Percentiles rank a stretch among this genome's conserved stretches.
Conservation (phyloP, 352 stramenopile species). For the Halophytophthora polymorphica region DNA sequence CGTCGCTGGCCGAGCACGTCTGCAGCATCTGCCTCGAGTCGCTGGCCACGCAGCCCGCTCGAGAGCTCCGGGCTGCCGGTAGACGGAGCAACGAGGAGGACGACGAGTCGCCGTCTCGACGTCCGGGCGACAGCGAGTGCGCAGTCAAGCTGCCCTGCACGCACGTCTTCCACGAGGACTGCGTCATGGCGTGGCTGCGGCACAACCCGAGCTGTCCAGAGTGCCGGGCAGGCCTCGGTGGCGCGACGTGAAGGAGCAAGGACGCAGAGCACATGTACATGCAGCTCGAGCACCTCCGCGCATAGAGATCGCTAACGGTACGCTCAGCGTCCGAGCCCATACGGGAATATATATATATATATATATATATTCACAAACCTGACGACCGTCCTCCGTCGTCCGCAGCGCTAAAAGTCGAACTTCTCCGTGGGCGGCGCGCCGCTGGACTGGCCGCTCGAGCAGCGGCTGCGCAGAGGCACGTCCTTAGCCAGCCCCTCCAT, state of each 20-base stretch:
- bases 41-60: constrained; percentile 20
- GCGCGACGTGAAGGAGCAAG: constrained; percentile 2
- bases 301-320: too few relatives aligned
- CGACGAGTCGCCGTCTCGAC: not conserved
- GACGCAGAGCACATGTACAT: too few relatives aligned
- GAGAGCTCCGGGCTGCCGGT: constrained; percentile 11
- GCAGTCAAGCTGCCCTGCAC: constrained; percentile 46
- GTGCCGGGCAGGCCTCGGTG: constrained; percentile 41
- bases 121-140: constrained; percentile 13
- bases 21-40: constrained; percentile 64
- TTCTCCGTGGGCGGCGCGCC: too few relatives aligned
- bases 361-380: too few relatives aligned
- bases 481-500: constrained; percentile 67
- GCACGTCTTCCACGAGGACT: constrained; percentile 66
- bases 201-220: constrained; percentile 58
- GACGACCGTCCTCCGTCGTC: too few relatives aligned
- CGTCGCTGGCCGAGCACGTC: constrained; percentile 26
- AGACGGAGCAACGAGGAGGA: not conserved
- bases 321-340: too few relatives aligned
- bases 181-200: constrained; percentile 62
- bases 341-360: too few relatives aligned
- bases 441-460: constrained; percentile 43
- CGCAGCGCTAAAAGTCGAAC: too few relatives aligned
- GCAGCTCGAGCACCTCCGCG: too few relatives aligned
- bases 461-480: constrained; percentile 55